Evolutionary conservation across 768 basidiomycete genomes (phyloP), one percentile per base, ranked within the genome.

Genomic region (Dendrothele bispora): DNA sequence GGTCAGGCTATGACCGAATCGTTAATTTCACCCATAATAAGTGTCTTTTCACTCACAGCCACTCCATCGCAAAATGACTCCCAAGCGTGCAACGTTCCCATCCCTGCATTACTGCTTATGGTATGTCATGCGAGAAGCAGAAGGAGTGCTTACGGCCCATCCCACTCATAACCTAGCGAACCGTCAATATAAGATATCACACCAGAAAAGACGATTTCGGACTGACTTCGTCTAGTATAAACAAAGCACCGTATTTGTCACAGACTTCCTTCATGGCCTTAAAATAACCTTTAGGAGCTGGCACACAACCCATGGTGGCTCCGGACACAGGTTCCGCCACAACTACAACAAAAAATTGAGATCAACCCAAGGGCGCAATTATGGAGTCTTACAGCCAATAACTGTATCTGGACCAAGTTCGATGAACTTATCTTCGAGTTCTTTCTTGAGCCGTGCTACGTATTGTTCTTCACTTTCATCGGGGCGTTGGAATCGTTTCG

Each of bases 21-120:
- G 51, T 17, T 7, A 1, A 43, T 4, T 27, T 26, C n/a, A 7
- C 22, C 32, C 35, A 44, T 18, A 22, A 25, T 18, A 48, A 18
- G 14, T 30, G 10, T 7, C 34, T 44, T 43, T 12, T 25, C 17
- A 57, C 71, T 39, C 48, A 77, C 77, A 14, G 80, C 68, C 29
- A 74, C 79, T 21, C 83, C 84, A 56, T 92, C 89, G 28, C 88
- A 89, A 54, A 83, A 84, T 34, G 80, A 86, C 59, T 94, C 77
- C 92, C 91, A 94, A 17, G 81, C 88, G 59, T 94, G 92, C 36
- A 91, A 59, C 7, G 87, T 89, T 3, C 92, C 92, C 83, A 93
- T 89, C 24, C 90, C 88, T 91, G 52, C n/a, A n/a, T n/a, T n/a
- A n/a, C n/a, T n/a, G n/a, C n/a, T n/a, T n/a, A n/a, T n/a, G n/a